A percentile compares a stretch with the other conserved stretches of the same genome.
phyloP scores from a whole-genome alignment of 208 protist genomes.

The Acanthamoeba rhysodes region DNA sequence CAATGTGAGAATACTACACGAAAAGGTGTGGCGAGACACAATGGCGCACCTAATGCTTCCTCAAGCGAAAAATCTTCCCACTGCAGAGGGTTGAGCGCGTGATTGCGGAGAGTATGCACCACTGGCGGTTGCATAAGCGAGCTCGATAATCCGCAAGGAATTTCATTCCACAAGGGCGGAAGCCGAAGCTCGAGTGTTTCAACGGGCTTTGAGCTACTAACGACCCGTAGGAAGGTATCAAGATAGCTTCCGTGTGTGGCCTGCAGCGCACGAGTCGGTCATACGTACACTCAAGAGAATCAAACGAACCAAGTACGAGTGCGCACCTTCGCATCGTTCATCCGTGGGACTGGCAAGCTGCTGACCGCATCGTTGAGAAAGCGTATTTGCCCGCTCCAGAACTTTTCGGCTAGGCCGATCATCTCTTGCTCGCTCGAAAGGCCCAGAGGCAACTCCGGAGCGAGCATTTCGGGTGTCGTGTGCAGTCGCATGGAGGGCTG shows the following conservation, averaged over 20 bases:
- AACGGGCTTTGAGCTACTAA: slow-evolving; percentile 13
- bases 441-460: background rate
- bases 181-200: slow-evolving; percentile 22
- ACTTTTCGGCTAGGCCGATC: background rate
- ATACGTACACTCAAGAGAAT: too few species aligned
- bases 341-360: background rate
- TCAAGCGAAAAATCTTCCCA: background rate
- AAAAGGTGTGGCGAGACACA: background rate
- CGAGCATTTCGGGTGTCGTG: background rate
- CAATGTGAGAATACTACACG: background rate
- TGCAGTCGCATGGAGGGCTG: background rate
- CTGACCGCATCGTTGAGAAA: background rate
- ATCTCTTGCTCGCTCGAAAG: background rate
- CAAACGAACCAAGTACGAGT: background rate
- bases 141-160: background rate
- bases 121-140: background rate
- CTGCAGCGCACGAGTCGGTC: background rate
- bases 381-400: background rate
- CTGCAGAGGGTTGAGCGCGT: background rate
- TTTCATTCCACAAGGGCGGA: background rate
- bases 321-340: background rate
- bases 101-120: background rate
- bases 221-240: background rate
- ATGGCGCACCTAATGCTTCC: background rate
- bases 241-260: background rate